Evolutionary conservation across 768 basidiomycete genomes (phyloP).

Genomic region (Lentinula lateritia): DNA sequence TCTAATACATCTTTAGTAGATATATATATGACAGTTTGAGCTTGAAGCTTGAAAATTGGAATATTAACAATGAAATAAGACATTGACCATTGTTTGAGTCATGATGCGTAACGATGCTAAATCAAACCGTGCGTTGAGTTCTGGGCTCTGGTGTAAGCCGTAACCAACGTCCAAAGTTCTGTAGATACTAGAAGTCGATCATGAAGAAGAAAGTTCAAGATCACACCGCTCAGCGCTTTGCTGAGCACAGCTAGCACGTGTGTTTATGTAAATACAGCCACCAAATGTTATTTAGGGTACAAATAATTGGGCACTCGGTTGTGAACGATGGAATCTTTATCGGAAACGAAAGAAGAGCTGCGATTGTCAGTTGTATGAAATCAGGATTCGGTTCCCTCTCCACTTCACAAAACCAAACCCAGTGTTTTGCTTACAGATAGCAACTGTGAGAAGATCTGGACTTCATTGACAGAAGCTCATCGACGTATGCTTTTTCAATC

Average conservation of each 20-base stretch:
- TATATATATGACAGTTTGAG: too few species aligned
- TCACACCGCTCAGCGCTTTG: neutral
- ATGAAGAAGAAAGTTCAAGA: too few species aligned
- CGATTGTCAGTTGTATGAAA: neutral
- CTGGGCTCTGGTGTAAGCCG: too few species aligned
- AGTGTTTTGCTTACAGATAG: neutral
- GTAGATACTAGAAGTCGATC: too few species aligned
- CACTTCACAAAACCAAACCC: neutral
- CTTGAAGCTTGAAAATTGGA: too few species aligned
- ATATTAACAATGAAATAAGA: neutral
- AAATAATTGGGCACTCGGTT: neutral
- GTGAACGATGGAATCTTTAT: neutral
- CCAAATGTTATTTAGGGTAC: neutral
- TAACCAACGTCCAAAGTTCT: too few species aligned
- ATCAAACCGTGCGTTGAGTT: too few species aligned
- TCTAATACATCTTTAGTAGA: neutral
- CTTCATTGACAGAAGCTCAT: neutral
- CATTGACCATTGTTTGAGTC: neutral
- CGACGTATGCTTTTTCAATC: neutral
- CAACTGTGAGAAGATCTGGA: neutral
- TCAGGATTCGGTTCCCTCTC: too few species aligned
- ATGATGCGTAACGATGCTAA: too few species aligned
- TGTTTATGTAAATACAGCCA: neutral
- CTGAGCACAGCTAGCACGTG: neutral
- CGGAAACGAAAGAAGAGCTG: neutral